These are phyloP conservation scores for Porogramme epimiltina DNA, from an alignment of 1,284 basidiomycete genomes.

Conservation along the genomic window DNA sequence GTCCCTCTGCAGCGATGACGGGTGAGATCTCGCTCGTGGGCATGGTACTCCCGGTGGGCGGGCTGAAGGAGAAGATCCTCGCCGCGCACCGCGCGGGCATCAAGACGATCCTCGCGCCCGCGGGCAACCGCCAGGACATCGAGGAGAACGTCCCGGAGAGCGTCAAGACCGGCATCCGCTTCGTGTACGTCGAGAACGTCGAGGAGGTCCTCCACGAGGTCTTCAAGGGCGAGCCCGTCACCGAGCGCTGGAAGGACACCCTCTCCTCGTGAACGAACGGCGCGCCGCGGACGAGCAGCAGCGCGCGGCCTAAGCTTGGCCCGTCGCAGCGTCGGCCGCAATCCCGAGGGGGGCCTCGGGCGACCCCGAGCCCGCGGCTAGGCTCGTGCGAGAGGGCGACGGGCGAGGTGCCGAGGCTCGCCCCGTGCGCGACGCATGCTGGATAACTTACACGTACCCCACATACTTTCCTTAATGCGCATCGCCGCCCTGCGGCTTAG, in stretches of 20 bases:
- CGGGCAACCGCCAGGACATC: conserved; percentile 87
- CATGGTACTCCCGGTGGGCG: conserved; percentile 91
- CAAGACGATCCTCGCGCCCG: conserved; percentile 87
- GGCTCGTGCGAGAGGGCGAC: too few relatives aligned
- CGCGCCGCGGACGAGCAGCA: background rate
- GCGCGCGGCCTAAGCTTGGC: too few relatives aligned
- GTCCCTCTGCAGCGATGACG: conserved; percentile 75
- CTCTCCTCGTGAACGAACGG: conserved; percentile 22
- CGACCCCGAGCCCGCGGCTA: too few relatives aligned
- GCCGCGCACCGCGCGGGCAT: conserved; percentile 94
- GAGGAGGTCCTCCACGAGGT: conserved; percentile 86
- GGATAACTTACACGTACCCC: conserved; percentile 12
- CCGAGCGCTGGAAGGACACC: conserved; percentile 71
- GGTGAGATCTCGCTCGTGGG: conserved; percentile 93
- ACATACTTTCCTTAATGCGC: conserved; percentile 16
- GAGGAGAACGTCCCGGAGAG: conserved; percentile 95
- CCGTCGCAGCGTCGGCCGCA: too few relatives aligned
- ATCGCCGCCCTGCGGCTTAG: conserved; percentile 16
- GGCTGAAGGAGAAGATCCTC: conserved; percentile 94
- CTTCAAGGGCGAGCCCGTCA: conserved; percentile 65
- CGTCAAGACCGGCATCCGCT: conserved; percentile 90
- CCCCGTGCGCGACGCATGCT: background rate
- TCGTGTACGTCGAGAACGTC: conserved; percentile 93
- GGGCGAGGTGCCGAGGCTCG: background rate
- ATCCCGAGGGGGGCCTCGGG: too few relatives aligned